These are phyloP conservation scores for Auriculariales sp. DNA, from an alignment of 768 basidiomycete species.

Conservation along the genomic window DNA sequence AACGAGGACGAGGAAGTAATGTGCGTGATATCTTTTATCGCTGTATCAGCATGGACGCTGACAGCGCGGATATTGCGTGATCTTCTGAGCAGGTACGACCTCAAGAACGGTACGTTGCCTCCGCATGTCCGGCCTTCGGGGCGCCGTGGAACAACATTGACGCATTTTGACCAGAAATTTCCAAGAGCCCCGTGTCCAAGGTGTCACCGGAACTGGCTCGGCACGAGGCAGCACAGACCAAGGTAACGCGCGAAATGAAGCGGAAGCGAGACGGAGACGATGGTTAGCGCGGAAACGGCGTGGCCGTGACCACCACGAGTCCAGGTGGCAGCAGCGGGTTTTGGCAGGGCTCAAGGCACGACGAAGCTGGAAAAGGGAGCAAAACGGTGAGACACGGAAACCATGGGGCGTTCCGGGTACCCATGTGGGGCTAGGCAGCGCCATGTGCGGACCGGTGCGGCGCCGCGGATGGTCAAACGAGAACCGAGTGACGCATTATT, in stretches of 20 bases:
- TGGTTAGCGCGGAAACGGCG: no score
- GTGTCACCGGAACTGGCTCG: slow-evolving; percentile 77
- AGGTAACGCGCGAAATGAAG: slow-evolving; percentile 90
- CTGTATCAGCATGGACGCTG: background rate
- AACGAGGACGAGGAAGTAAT: slow-evolving; percentile 97
- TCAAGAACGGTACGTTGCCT: slow-evolving; percentile 62
- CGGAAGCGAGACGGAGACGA: slow-evolving; percentile 80
- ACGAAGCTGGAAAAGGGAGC: no score
- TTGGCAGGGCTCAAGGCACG: no score
- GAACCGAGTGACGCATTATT: no score
- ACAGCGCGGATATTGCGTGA: background rate
- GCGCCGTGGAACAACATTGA: background rate
- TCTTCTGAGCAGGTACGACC: slow-evolving; percentile 63
- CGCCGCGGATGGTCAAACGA: no score
- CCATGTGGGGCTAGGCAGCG: no score
- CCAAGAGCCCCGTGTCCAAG: slow-evolving; percentile 86
- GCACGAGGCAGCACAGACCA: slow-evolving; percentile 85
- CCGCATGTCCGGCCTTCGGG: background rate
- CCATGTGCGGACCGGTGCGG: no score
- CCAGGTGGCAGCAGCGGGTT: no score
- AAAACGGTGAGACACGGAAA: no score
- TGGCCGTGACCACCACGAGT: no score
- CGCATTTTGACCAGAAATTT: slow-evolving; percentile 46
- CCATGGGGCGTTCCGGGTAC: no score
- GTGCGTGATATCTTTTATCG: slow-evolving; percentile 32